These are phyloP conservation scores for Trichoderma arundinaceum DNA, from an alignment of 2,329 filamentous ascomycete species.

Conservation along the genomic window DNA sequence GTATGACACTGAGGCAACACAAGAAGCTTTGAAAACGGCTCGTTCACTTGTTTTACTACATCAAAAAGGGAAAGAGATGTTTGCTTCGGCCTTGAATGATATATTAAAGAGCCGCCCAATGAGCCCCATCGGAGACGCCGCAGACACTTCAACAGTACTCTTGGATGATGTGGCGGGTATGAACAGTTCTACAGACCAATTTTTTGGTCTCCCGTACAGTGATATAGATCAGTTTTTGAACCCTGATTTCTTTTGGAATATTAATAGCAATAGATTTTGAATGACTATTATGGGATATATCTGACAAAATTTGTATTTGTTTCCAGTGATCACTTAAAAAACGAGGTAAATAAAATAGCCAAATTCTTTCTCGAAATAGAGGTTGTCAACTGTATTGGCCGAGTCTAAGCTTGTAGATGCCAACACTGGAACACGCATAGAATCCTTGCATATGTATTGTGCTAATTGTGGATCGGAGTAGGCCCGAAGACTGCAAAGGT, in stretches of 20 bases:
- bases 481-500: no score
- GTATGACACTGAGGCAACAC: slow-evolving; percentile 6
- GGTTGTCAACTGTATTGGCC: no score
- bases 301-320: no score
- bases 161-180: neutral
- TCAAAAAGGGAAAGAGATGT: slow-evolving; percentile 20
- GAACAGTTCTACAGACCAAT: slow-evolving; percentile 15
- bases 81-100: slow-evolving; percentile 16
- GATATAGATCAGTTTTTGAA: slow-evolving; percentile 21
- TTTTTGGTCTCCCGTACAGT: slow-evolving; percentile 13
- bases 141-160: neutral
- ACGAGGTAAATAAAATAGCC: no score
- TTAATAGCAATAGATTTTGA: slow-evolving; percentile 2
- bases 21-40: slow-evolving; percentile 8
- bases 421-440: no score
- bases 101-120: slow-evolving; percentile 10
- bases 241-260: slow-evolving; percentile 22
- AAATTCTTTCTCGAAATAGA: no score
- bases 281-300: no score
- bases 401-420: no score
- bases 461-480: no score
- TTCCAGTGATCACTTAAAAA: no score
- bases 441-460: no score
- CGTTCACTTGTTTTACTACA: slow-evolving; percentile 8
- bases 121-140: neutral